phyloP scores from a whole-genome alignment of 331 rosid species.

The Spiraea crenata region DNA sequence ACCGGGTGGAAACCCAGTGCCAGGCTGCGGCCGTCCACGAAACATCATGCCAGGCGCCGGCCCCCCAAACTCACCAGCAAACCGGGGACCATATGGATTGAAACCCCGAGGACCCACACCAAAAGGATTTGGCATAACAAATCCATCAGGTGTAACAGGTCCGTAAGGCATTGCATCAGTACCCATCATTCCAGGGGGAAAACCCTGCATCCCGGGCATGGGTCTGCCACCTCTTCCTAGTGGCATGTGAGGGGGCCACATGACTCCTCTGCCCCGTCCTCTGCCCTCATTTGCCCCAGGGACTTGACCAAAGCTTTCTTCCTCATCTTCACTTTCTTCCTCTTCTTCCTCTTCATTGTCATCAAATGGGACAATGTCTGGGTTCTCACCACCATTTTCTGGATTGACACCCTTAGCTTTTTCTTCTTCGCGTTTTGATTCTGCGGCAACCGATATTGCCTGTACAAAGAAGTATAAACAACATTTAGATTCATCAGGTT shows the following conservation, averaged over 20 bases:
- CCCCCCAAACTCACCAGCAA: constrained; percentile 77
- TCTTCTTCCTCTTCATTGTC: constrained; percentile 99
- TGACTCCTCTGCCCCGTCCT: constrained; percentile 93
- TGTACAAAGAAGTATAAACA: constrained; percentile 30
- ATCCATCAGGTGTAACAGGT: constrained; percentile 83
- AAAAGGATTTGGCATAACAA: constrained; percentile 86
- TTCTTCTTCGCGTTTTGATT: constrained; percentile 96
- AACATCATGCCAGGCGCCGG: constrained; percentile 89
- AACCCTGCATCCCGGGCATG: constrained; percentile 87
- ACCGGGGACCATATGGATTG: constrained; percentile 85
- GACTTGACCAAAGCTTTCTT: constrained; percentile 68
- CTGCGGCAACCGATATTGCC: constrained; percentile 89
- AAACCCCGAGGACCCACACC: constrained; percentile 86
- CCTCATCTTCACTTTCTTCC: constrained; percentile 96
- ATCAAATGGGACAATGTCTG: constrained; percentile 97
- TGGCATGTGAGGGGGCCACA: constrained; percentile 99
- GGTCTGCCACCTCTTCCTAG: constrained; percentile 90
- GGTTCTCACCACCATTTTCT: constrained; percentile 80
- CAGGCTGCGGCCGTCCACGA: constrained; percentile 75
- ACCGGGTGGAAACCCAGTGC: constrained; percentile 88
- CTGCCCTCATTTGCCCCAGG: constrained; percentile 75
- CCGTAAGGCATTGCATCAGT: constrained; percentile 86
- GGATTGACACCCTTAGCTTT: constrained; percentile 97
- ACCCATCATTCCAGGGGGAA: constrained; percentile 91
- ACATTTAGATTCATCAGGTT: constrained; percentile 15